Conservation (phyloP, 2,329 filamentous ascomycete genomes). For the Lachnum nothofagi region DNA sequence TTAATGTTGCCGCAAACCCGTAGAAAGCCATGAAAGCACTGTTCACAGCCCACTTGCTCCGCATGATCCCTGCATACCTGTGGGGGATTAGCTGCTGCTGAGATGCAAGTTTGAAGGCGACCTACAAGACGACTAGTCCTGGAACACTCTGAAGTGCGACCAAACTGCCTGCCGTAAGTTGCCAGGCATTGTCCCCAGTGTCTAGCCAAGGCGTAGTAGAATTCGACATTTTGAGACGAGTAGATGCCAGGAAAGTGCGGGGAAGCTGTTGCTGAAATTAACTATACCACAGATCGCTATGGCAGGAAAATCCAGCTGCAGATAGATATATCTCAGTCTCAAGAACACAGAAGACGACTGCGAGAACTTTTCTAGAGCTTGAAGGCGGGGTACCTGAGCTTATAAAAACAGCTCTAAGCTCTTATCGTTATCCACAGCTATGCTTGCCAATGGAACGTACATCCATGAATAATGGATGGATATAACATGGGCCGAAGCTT, state of each 20-base stretch:
- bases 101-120: background rate
- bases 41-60: constrained; percentile 46
- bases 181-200: constrained; percentile 48
- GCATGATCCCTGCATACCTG: constrained; percentile 43
- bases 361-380: background rate
- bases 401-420: constrained; percentile 5
- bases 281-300: background rate
- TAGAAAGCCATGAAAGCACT: constrained; percentile 49
- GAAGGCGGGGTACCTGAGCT: constrained; percentile 1
- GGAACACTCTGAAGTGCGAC: constrained; percentile 47
- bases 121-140: constrained; percentile 41
- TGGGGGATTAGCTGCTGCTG: background rate
- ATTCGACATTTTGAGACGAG: background rate
- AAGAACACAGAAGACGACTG: background rate
- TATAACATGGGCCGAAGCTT: constrained; percentile 10
- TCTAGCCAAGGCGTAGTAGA: constrained; percentile 33
- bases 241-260: background rate
- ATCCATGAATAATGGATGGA: constrained; percentile 17
- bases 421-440: constrained; percentile 15
- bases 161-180: constrained; percentile 45
- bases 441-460: background rate
- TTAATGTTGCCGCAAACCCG: constrained; percentile 43
- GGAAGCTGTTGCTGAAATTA: background rate
- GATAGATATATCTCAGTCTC: background rate
- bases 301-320: background rate